phyloP scores from a whole-genome alignment of 345 rosid species.

The Aegle marmelos region DNA sequence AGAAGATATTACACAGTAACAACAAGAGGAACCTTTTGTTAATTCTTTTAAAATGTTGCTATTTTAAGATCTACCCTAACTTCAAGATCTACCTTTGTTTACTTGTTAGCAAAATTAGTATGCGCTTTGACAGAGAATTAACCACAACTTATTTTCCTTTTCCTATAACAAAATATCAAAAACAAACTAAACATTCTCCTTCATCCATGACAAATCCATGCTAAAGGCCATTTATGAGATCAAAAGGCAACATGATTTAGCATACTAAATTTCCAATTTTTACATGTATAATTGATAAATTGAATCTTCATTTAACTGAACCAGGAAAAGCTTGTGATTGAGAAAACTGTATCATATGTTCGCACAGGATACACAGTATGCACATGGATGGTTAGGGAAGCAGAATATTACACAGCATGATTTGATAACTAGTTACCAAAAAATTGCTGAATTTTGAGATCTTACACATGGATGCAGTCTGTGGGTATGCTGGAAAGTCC shows the following conservation, averaged over 20 bases:
- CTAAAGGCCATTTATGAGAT: neutral
- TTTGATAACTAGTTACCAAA: neutral
- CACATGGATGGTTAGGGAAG: neutral
- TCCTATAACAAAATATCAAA: neutral
- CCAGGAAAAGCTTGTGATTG: neutral
- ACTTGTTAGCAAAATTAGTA: neutral
- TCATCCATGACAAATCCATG: conserved; percentile 2
- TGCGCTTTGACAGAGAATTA: neutral
- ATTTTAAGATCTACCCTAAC: neutral
- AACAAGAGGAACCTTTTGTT: neutral
- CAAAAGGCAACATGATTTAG: neutral
- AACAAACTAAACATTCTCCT: neutral
- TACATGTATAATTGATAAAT: neutral
- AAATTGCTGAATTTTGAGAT: conserved; percentile 14
- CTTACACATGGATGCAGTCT: conserved; percentile 84
- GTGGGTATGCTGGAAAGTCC: conserved; percentile 83
- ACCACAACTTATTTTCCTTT: neutral
- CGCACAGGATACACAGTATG: neutral
- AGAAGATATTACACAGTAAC: neutral
- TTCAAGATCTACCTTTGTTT: neutral
- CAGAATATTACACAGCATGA: neutral
- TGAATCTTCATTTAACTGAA: neutral
- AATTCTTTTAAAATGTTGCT: neutral
- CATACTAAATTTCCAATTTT: neutral
- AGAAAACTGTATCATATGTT: neutral